These are phyloP conservation scores for Dothideomycetes sp. DNA, from an alignment of 2,329 filamentous ascomycete genomes.

Conservation along the genomic window DNA sequence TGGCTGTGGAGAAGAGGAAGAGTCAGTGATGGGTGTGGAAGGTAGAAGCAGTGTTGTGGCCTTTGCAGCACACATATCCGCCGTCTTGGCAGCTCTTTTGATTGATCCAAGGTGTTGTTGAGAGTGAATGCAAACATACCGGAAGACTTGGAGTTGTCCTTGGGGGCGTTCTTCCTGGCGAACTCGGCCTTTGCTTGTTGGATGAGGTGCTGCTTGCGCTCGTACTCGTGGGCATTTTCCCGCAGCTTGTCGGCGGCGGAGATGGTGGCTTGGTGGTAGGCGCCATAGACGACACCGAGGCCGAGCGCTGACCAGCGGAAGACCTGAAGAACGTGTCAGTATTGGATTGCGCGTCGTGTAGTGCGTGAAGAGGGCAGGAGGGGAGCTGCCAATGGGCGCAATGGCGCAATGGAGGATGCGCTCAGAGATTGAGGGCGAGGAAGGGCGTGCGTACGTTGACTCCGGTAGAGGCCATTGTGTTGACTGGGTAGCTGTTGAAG, in stretches of 20 bases:
- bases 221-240: slow-evolving; percentile 69
- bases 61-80: not conserved
- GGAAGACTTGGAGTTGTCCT: slow-evolving; percentile 25
- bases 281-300: slow-evolving; percentile 86
- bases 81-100: not conserved
- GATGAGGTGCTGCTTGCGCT: slow-evolving; percentile 87
- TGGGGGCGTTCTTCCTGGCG: slow-evolving; percentile 59
- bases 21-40: no score
- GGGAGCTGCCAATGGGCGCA: not conserved
- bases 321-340: no score
- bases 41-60: not conserved
- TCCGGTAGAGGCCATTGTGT: slow-evolving; percentile 17
- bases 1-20: slow-evolving; percentile 37
- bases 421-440: slow-evolving; percentile 2
- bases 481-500: no score
- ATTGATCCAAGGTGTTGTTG: not conserved
- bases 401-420: not conserved
- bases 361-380: not conserved
- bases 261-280: slow-evolving; percentile 83
- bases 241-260: slow-evolving; percentile 58
- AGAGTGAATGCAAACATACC: slow-evolving; percentile 11
- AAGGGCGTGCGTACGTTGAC: slow-evolving; percentile 14
- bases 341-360: no score
- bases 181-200: slow-evolving; percentile 86
- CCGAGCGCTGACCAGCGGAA: slow-evolving; percentile 92